Conservation (phyloP, 1,284 basidiomycete genomes). For the Papiliotrema nemorosa region DNA sequence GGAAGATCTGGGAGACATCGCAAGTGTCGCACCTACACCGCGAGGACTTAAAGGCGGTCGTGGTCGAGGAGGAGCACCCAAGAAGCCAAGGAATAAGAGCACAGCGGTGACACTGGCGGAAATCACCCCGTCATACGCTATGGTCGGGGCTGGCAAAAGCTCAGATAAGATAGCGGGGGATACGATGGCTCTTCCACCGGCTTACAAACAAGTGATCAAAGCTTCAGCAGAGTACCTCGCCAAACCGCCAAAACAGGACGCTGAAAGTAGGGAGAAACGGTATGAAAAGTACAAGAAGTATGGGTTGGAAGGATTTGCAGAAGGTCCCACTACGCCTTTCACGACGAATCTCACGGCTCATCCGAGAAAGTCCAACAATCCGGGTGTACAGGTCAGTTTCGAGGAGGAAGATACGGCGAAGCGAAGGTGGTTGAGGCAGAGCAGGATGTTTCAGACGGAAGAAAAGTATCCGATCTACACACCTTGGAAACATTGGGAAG, state of each 20-base stretch:
- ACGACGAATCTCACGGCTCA: constrained; percentile 15
- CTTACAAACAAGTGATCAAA: constrained; percentile 6
- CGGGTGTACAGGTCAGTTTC: constrained; percentile 6
- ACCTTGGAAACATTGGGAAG: constrained; percentile 43
- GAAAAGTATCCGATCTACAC: constrained; percentile 4
- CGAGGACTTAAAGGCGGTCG: neutral
- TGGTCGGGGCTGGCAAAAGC: neutral
- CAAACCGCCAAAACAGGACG: neutral
- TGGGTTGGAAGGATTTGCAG: constrained; percentile 17
- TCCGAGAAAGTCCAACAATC: constrained; percentile 8
- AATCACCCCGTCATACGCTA: neutral
- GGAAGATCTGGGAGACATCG: constrained; percentile 8
- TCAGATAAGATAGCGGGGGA: neutral
- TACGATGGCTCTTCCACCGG: constrained; percentile 1
- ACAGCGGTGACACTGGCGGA: too few relatives aligned
- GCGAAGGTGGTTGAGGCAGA: constrained; percentile 4
- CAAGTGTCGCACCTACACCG: neutral
- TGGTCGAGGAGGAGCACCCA: neutral
- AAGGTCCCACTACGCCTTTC: constrained; percentile 31
- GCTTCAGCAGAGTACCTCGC: neutral
- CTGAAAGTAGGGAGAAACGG: constrained; percentile 1
- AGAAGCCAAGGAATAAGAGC: too few relatives aligned
- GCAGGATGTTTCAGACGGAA: neutral
- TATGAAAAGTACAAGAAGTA: constrained; percentile 7
- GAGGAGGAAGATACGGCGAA: constrained; percentile 5